phyloP scores from a whole-genome alignment of 768 basidiomycete genomes.

The Agaricus blazei region DNA sequence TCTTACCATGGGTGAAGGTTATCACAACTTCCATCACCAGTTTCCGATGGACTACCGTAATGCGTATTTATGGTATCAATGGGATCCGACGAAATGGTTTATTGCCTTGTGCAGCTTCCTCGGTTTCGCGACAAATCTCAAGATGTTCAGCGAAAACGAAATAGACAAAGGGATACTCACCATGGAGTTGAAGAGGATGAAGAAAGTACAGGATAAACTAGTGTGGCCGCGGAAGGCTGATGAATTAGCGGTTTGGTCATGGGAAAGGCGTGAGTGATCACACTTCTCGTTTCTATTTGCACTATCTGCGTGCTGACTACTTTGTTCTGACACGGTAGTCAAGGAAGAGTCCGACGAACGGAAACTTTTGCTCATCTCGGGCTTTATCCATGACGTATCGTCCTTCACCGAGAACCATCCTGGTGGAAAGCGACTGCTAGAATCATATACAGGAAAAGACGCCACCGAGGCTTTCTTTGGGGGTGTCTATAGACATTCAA shows the following conservation, averaged over 20 bases:
- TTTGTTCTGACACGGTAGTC: constrained; percentile 33
- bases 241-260: constrained; percentile 70
- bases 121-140: constrained; percentile 77
- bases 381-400: constrained; percentile 84
- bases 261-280: constrained; percentile 67
- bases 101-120: constrained; percentile 58
- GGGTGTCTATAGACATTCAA: constrained; percentile 77
- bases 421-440: constrained; percentile 62
- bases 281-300: not conserved
- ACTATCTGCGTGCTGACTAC: not conserved
- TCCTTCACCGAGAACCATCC: constrained; percentile 74
- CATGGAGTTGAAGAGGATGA: constrained; percentile 78
- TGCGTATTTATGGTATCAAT: constrained; percentile 78
- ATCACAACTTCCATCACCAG: constrained; percentile 89
- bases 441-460: constrained; percentile 67
- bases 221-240: constrained; percentile 54
- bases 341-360: constrained; percentile 62
- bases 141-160: constrained; percentile 85
- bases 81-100: constrained; percentile 96
- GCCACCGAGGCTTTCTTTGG: constrained; percentile 85
- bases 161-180: constrained; percentile 76
- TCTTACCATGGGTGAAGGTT: constrained; percentile 83
- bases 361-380: constrained; percentile 68
- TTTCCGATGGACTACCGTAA: constrained; percentile 88
- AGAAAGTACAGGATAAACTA: constrained; percentile 55